phyloP scores from a whole-genome alignment of 1,284 basidiomycete species.

The Boletus semigastroideus region DNA sequence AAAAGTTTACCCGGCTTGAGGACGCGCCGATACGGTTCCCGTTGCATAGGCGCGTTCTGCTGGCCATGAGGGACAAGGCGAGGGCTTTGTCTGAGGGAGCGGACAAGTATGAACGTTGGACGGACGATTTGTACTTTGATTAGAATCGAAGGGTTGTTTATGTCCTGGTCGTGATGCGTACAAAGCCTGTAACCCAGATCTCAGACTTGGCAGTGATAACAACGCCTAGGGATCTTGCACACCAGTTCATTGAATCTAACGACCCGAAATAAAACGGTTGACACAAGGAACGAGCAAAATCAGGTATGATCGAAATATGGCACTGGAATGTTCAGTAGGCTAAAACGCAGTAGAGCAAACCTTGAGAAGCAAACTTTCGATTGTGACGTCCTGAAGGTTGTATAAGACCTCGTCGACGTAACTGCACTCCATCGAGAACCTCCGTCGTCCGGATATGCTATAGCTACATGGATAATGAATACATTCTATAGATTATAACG shows the following conservation, averaged over 20 bases:
- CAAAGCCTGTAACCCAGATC: no score
- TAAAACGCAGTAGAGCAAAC: no score
- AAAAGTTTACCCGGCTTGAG: constrained; percentile 17
- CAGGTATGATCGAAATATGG: no score
- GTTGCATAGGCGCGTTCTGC: constrained; percentile 17
- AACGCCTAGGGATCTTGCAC: no score
- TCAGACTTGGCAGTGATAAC: no score
- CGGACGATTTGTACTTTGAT: constrained; percentile 17
- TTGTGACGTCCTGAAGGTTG: not conserved
- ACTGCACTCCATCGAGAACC: not conserved
- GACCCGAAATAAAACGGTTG: no score
- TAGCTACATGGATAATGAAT: constrained; percentile 3
- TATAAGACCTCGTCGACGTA: not conserved
- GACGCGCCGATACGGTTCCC: constrained; percentile 21
- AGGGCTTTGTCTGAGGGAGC: constrained; percentile 13
- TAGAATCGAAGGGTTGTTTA: no score
- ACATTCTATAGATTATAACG: constrained; percentile 12
- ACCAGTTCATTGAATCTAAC: no score
- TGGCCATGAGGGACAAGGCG: constrained; percentile 17
- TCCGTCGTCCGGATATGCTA: not conserved
- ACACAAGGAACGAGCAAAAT: no score
- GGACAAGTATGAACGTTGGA: constrained; percentile 26
- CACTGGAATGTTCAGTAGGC: no score
- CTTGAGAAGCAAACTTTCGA: no score
- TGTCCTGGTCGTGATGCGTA: no score